These are phyloP conservation scores for Schwanniomyces yamadae DNA, from an alignment of 805 yeast species.

Conservation along the genomic window DNA sequence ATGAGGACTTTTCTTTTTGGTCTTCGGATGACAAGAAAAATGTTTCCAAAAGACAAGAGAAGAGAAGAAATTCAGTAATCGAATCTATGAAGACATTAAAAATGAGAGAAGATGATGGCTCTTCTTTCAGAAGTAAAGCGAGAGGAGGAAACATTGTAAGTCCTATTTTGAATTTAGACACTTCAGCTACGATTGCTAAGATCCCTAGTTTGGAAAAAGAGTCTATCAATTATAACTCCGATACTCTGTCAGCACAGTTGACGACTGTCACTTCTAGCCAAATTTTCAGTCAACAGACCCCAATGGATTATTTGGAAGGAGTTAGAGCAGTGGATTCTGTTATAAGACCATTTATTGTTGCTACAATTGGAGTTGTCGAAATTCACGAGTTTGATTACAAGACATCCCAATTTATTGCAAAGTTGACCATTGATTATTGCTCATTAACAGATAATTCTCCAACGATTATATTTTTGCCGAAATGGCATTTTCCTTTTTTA, in stretches of 20 bases:
- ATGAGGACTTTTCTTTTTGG: constrained; percentile 91
- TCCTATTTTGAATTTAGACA: no score
- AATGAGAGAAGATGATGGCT: no score
- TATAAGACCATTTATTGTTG: constrained; percentile 72
- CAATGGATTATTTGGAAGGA: constrained; percentile 43
- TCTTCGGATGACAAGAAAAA: constrained; percentile 56
- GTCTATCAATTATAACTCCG: no score
- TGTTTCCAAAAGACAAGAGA: background rate
- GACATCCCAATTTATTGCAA: constrained; percentile 46
- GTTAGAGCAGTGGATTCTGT: constrained; percentile 74
- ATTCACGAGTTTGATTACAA: constrained; percentile 60
- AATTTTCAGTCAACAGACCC: no score
- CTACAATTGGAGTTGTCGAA: constrained; percentile 57
- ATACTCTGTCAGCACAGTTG: no score
- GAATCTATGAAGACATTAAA: no score
- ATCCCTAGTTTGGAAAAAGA: no score
- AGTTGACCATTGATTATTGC: constrained; percentile 36
- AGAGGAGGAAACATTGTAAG: no score
- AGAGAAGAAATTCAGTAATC: background rate
- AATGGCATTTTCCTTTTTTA: constrained; percentile 61
- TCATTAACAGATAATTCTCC: constrained; percentile 7
- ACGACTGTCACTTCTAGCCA: no score
- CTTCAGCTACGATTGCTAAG: no score
- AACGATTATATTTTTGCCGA: constrained; percentile 68
- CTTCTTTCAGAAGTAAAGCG: no score